Evolutionary conservation across 495 filamentous ascomycete species (phyloP).

Genomic region (Penicillium maclennaniae): DNA sequence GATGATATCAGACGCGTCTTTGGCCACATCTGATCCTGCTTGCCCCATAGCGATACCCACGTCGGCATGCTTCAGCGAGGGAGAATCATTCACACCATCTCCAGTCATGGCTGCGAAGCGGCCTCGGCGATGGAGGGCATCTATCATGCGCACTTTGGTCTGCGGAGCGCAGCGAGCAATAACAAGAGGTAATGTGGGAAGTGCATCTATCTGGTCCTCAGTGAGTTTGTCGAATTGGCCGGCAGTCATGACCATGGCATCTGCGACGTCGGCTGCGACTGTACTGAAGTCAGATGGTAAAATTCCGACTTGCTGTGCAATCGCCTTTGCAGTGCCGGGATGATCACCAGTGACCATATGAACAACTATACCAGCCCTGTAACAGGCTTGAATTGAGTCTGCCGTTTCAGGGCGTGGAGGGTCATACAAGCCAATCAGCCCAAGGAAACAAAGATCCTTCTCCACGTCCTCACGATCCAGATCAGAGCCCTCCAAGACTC

Average conservation of each 20-base stretch:
- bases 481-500: constrained; percentile 9
- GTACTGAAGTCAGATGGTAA: constrained; percentile 55
- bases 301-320: constrained; percentile 73
- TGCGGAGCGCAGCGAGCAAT: constrained; percentile 63
- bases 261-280: constrained; percentile 46
- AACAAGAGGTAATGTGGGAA: constrained; percentile 59
- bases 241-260: constrained; percentile 58
- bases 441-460: constrained; percentile 55
- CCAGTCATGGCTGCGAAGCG: constrained; percentile 90
- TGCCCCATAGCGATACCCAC: constrained; percentile 72
- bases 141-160: constrained; percentile 67
- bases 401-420: constrained; percentile 68
- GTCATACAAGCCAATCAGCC: constrained; percentile 73
- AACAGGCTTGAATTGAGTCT: constrained; percentile 60
- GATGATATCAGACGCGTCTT: constrained; percentile 70
- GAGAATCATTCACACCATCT: constrained; percentile 91
- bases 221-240: constrained; percentile 60
- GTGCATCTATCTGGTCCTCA: constrained; percentile 54
- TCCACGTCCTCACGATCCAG: constrained; percentile 11
- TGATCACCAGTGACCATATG: constrained; percentile 84
- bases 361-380: constrained; percentile 67
- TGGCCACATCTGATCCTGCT: constrained; percentile 74
- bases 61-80: constrained; percentile 86
- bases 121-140: constrained; percentile 65
- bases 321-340: constrained; percentile 68